Evolutionary conservation across 257 asterid species (phyloP), one percentile per base, ranked within the genome.

Genomic region (Cinchona pubescens): DNA sequence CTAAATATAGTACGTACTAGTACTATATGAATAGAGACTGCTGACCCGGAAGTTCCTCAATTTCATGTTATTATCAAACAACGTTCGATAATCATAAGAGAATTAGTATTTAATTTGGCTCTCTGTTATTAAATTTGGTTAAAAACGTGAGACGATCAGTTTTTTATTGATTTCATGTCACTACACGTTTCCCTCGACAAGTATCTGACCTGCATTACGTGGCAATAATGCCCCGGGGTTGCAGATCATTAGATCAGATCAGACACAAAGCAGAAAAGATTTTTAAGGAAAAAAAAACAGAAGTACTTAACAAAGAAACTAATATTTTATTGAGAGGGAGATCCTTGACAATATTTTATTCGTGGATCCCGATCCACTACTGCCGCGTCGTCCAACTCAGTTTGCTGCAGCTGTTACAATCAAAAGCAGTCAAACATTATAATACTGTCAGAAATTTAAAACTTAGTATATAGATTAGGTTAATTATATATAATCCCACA

Each of bases 361-460:
- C 65, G 35, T 7, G 73, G 65, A 72, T 76, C 76, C 67, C 78
- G 72, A 64, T 34, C 67, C 55, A 68, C 43, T 66, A 49, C 60
- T 8, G 46, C 40, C 46, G 3, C 68, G 10, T 74, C 68, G 10
- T 74, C 82, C 78, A 53, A 1, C 78, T 84, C 83, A 84, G 71
- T 79, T 74, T 40, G 78, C 84, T 84, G 83, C 83, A 74, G 32
- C 16, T 19, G 21, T 23, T 25, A 32, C 66, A 70, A 35, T 40
- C 29, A 77, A 21, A 29, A 37, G 18, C 3, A 23, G 32, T 38
- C 40, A 58, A 53, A 63, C n/a, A 11, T 64, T 35, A 15, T 6
- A 18, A 15, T 16, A 23, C 21, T 43, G 8, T 62, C 40, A 25
- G 45, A 32, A 46, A 73, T 9, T n/a, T 56, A 9, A 25, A 78